A percentile compares a stretch with the other conserved stretches of the same genome.
Conservation (phyloP, 768 basidiomycete species). For the Phaeolepiota aurea region DNA sequence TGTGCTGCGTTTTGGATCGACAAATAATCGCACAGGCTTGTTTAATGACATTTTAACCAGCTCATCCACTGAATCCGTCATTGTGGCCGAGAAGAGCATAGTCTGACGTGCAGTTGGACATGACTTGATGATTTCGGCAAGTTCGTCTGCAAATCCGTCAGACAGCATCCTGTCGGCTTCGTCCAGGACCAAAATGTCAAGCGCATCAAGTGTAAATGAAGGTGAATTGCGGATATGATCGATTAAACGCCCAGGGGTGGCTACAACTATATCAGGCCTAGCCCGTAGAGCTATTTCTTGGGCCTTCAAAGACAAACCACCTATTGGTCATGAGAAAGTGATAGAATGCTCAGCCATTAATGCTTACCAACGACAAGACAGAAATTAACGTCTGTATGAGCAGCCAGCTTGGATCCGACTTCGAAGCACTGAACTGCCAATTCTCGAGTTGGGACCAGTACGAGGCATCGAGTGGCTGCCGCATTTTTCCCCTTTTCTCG, state of each 20-base stretch:
- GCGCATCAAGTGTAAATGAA: slow-evolving; percentile 82
- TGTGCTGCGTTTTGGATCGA: slow-evolving; percentile 86
- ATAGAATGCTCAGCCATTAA: not conserved
- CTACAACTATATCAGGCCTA: slow-evolving; percentile 90
- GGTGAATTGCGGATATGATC: slow-evolving; percentile 96
- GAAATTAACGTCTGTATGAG: slow-evolving; percentile 84
- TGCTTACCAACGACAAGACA: slow-evolving; percentile 83
- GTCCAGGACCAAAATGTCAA: slow-evolving; percentile 92
- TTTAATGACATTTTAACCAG: slow-evolving; percentile 88
- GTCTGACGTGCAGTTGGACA: slow-evolving; percentile 89
- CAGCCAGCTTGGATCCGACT: slow-evolving; percentile 77
- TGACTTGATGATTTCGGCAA: slow-evolving; percentile 86
- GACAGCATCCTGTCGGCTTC: slow-evolving; percentile 98
- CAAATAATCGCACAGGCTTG: slow-evolving; percentile 90
- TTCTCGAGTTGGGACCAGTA: slow-evolving; percentile 93
- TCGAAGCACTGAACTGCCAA: slow-evolving; percentile 94
- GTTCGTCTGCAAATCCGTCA: slow-evolving; percentile 92
- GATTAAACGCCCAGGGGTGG: slow-evolving; percentile 95
- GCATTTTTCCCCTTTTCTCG: slow-evolving; percentile 84
- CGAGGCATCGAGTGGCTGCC: slow-evolving; percentile 81
- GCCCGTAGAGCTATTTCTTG: slow-evolving; percentile 83
- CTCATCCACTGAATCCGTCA: slow-evolving; percentile 95
- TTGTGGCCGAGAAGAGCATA: slow-evolving; percentile 98
- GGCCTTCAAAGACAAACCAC: slow-evolving; percentile 87
- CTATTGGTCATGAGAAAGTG: slow-evolving; percentile 25